A percentile compares a stretch with the other conserved stretches of the same genome.
Conservation (phyloP, 805 yeast species). For the Candida mattraensis region DNA sequence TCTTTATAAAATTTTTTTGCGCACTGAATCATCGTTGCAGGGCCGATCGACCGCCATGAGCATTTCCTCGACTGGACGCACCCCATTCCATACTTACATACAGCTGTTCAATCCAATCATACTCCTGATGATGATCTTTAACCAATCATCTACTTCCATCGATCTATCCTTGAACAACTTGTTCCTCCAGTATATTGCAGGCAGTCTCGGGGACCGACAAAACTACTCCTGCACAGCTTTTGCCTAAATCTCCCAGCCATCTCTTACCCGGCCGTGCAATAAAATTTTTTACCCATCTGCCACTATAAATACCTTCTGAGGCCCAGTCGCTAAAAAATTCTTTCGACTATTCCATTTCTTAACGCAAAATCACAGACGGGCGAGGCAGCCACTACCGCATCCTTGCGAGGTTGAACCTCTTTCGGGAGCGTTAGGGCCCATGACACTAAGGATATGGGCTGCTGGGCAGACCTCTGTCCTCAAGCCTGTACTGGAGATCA, state of each 20-base stretch:
- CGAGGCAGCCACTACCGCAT: conserved; percentile 47
- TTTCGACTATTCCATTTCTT: conserved; percentile 11
- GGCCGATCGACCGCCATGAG: too few species aligned
- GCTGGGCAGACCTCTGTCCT: conserved; percentile 35
- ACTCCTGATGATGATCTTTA: too few species aligned
- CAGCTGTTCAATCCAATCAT: too few species aligned
- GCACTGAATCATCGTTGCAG: too few species aligned
- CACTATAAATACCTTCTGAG: too few species aligned
- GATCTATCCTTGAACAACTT: too few species aligned
- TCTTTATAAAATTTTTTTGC: too few species aligned
- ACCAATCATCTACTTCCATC: too few species aligned
- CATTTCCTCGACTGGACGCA: too few species aligned
- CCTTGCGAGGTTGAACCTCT: conserved; percentile 60
- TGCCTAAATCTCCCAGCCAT: background rate
- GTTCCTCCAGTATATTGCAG: background rate
- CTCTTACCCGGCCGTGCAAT: conserved; percentile 9
- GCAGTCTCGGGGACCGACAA: too few species aligned
- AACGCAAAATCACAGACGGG: conserved; percentile 58
- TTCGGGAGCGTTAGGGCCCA: conserved; percentile 51
- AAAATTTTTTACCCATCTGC: conserved; percentile 6
- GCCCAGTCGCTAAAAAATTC: too few species aligned
- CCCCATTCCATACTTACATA: too few species aligned
- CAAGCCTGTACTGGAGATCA: conserved; percentile 51
- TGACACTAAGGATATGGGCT: conserved; percentile 51
- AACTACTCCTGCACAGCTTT: background rate